phyloP scores from a whole-genome alignment of 257 asterid species.

The Capsicum chinense region DNA sequence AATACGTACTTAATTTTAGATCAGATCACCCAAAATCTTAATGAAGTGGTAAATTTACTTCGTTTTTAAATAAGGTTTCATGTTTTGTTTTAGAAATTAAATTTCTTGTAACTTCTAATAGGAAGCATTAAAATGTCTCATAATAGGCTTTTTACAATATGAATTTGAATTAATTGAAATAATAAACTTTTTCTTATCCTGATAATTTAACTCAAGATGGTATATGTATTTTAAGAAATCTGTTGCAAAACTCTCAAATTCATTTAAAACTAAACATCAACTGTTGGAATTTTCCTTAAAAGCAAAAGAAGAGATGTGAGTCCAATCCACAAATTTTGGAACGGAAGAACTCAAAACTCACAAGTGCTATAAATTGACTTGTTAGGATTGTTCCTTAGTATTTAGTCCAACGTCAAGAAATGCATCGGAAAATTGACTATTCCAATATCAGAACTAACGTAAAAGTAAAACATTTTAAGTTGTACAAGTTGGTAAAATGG shows the following conservation, averaged over 20 bases:
- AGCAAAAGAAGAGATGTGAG: not conserved
- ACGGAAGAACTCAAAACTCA: not conserved
- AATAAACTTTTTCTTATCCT: not conserved
- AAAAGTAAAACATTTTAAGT: conserved; percentile 10
- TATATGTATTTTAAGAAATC: not conserved
- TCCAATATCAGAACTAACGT: conserved; percentile 7
- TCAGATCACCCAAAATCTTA: not conserved
- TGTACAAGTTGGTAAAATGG: too few species aligned
- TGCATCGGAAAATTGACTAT: not conserved
- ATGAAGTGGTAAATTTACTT: not conserved
- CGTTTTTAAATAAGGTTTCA: not conserved
- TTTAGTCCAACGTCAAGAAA: conserved; percentile 8
- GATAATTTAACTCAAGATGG: not conserved
- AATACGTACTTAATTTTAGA: not conserved
- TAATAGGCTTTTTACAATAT: not conserved
- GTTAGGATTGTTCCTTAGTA: not conserved
- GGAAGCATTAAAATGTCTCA: not conserved
- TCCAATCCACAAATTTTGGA: not conserved
- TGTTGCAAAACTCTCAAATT: not conserved
- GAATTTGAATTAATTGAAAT: not conserved
- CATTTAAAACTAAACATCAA: not conserved
- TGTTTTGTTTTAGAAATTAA: not conserved
- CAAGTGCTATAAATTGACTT: not conserved
- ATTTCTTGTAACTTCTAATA: not conserved
- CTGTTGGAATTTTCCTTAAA: not conserved